These are phyloP conservation scores for Calycina herbarum DNA, from an alignment of 2,329 filamentous ascomycete species.

Conservation along the genomic window DNA sequence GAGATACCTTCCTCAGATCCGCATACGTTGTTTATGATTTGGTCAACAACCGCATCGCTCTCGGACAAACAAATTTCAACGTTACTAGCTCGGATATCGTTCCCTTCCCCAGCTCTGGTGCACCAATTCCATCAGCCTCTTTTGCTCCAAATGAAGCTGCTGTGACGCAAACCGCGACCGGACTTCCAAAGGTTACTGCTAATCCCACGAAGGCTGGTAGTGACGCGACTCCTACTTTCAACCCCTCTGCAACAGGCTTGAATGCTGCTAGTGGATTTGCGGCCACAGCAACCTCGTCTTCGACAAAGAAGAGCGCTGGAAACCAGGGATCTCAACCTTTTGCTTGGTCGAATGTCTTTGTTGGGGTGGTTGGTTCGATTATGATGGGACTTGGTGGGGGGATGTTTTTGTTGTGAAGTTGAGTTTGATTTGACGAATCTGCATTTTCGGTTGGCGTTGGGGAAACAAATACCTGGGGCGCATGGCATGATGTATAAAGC, in stretches of 20 bases:
- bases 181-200: slow-evolving; percentile 26
- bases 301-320: slow-evolving; percentile 30
- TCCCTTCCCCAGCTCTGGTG: slow-evolving; percentile 32
- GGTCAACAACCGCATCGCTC: slow-evolving; percentile 50
- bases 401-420: slow-evolving; percentile 27
- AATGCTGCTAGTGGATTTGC: slow-evolving; percentile 34
- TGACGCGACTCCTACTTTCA: slow-evolving; percentile 26
- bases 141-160: slow-evolving; percentile 26
- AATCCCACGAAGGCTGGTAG: slow-evolving; percentile 23
- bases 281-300: slow-evolving; percentile 13
- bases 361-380: slow-evolving; percentile 24
- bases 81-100: slow-evolving; percentile 38
- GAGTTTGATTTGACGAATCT: background rate
- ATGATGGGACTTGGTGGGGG: slow-evolving; percentile 33
- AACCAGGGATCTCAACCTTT: slow-evolving; percentile 30
- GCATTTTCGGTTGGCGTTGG: background rate
- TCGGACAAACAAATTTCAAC: slow-evolving; percentile 51
- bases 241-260: slow-evolving; percentile 32
- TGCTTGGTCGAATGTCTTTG: slow-evolving; percentile 29
- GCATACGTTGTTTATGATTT: slow-evolving; percentile 58
- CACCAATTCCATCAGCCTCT: slow-evolving; percentile 32
- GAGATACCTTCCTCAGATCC: slow-evolving; percentile 54
- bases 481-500: too few relatives aligned
- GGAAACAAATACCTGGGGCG: too few relatives aligned
- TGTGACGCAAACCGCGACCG: slow-evolving; percentile 35